A percentile compares a stretch with the other conserved stretches of the same genome.
Conservation (phyloP, 306 rosid genomes). For the Fagus crenata region DNA sequence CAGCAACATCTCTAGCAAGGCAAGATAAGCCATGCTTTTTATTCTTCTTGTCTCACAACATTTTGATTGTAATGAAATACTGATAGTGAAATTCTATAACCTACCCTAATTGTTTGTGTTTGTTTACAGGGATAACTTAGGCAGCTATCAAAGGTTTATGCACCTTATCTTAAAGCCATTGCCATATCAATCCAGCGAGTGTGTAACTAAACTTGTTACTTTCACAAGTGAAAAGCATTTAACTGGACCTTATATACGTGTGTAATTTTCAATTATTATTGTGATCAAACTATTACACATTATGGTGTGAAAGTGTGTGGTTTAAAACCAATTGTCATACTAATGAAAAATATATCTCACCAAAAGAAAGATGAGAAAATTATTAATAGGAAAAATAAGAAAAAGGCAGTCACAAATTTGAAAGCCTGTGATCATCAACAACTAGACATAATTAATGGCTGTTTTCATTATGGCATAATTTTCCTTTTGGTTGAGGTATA, state of each 20-base stretch:
- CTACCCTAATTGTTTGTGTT: slow-evolving; percentile 4
- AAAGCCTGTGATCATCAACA: neutral
- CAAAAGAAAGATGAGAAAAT: neutral
- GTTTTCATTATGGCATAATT: no score
- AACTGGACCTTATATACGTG: neutral
- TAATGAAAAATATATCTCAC: neutral
- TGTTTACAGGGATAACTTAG: neutral
- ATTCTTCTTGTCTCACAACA: neutral
- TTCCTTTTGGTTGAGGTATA: no score
- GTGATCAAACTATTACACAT: neutral
- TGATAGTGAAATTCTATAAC: neutral
- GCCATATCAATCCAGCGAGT: slow-evolving; percentile 7
- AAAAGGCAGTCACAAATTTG: neutral
- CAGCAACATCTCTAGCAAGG: slow-evolving; percentile 66
- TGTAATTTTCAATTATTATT: slow-evolving; percentile 1
- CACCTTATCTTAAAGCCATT: slow-evolving; percentile 1
- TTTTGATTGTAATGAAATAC: neutral
- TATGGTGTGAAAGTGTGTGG: neutral
- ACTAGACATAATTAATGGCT: neutral
- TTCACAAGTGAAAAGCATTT: slow-evolving; percentile 2
- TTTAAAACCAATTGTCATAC: no score
- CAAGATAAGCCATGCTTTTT: slow-evolving; percentile 31
- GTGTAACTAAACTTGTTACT: neutral
- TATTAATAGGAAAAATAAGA: neutral
- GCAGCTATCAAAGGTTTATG: neutral